These are phyloP conservation scores for Fonsecaea erecta DNA, from an alignment of 2,329 filamentous ascomycete species.

Conservation along the genomic window DNA sequence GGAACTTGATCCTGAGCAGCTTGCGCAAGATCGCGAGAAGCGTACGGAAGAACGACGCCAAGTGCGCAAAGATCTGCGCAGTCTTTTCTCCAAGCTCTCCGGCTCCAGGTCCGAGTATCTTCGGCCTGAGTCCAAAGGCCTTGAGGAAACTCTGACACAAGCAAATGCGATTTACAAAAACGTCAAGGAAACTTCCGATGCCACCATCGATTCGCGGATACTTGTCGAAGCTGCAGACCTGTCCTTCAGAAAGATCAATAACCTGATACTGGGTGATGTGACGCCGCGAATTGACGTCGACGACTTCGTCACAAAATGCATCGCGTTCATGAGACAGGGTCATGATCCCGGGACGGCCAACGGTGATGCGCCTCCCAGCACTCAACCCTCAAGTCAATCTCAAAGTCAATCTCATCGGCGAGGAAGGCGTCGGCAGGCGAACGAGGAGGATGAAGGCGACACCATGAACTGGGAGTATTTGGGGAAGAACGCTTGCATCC, in stretches of 20 bases:
- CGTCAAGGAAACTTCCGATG: conserved; percentile 87
- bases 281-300: conserved; percentile 83
- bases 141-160: conserved; percentile 68
- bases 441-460: conserved; percentile 69
- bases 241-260: conserved; percentile 75
- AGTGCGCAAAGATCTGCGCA: conserved; percentile 71
- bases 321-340: conserved; percentile 79
- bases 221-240: conserved; percentile 81
- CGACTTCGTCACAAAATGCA: conserved; percentile 88
- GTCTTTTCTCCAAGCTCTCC: conserved; percentile 66
- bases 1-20: conserved; percentile 90
- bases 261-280: conserved; percentile 72
- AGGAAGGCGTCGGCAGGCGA: conserved; percentile 65
- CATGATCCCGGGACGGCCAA: conserved; percentile 45
- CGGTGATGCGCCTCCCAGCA: conserved; percentile 30
- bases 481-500: conserved; percentile 76
- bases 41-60: conserved; percentile 72
- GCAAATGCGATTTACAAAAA: conserved; percentile 69
- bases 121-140: conserved; percentile 65
- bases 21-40: no score
- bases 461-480: conserved; percentile 85
- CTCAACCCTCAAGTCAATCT: conserved; percentile 51
- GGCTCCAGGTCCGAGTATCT: conserved; percentile 71
- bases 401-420: conserved; percentile 49
- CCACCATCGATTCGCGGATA: conserved; percentile 85